Evolutionary conservation across 148 eudicot species (phyloP).

Genomic region (Selenicereus undatus): DNA sequence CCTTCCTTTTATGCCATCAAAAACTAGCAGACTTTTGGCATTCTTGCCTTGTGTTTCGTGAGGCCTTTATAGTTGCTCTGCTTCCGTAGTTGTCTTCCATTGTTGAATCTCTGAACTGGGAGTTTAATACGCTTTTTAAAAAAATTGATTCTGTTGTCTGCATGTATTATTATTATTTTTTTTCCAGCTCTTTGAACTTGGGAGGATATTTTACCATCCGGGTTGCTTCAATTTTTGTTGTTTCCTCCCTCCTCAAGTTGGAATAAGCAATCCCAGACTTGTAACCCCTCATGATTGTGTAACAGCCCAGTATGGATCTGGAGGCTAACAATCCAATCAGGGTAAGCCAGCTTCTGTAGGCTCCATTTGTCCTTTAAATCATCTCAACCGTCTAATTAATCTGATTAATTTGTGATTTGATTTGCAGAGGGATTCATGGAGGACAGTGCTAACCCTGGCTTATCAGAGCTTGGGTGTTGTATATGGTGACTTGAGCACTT

Average conservation of each 20-base stretch:
- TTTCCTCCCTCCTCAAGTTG: background rate
- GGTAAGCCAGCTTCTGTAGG: conserved; percentile 14
- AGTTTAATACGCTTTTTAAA: background rate
- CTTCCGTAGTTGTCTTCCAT: background rate
- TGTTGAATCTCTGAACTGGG: conserved; percentile 9
- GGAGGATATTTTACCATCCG: conserved; percentile 13
- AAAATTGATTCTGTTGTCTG: background rate
- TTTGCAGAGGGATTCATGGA: conserved; percentile 65
- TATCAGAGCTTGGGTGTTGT: conserved; percentile 83
- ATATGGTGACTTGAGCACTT: conserved; percentile 77
- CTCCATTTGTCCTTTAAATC: background rate
- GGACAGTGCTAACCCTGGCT: conserved; percentile 50
- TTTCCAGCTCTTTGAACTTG: background rate
- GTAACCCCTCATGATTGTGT: conserved; percentile 6
- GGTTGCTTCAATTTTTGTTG: conserved; percentile 5
- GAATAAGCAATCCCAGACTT: background rate
- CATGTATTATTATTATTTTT: background rate
- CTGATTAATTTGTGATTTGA: background rate
- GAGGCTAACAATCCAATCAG: conserved; percentile 27
- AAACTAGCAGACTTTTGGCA: background rate
- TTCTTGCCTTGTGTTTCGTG: background rate
- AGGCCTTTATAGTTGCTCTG: background rate
- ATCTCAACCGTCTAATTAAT: background rate
- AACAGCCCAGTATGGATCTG: conserved; percentile 24
- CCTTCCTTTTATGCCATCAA: background rate